phyloP scores from a whole-genome alignment of 1,284 basidiomycete genomes.

The Naganishia albida region DNA sequence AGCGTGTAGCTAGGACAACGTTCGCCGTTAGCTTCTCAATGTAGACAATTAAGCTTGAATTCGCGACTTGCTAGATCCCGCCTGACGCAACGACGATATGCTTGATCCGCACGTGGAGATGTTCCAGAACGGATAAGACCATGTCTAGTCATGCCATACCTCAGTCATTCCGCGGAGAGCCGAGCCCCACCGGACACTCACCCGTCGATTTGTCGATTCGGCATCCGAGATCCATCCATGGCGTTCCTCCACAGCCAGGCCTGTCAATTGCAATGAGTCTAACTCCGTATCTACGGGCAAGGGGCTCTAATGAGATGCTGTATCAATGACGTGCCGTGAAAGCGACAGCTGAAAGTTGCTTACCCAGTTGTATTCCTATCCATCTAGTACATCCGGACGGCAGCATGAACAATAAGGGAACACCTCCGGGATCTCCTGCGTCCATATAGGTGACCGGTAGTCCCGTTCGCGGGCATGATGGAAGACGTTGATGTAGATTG shows the following conservation, averaged over 20 bases:
- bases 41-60: neutral
- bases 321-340: neutral
- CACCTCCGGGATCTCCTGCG: conserved; percentile 46
- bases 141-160: conserved; percentile 38
- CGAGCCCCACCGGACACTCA: conserved; percentile 30
- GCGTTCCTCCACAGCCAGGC: conserved; percentile 48
- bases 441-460: conserved; percentile 45
- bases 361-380: conserved; percentile 50
- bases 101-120: conserved; percentile 42
- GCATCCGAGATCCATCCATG: conserved; percentile 41
- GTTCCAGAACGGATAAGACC: conserved; percentile 47
- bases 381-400: conserved; percentile 49
- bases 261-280: conserved; percentile 49
- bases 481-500: conserved; percentile 9
- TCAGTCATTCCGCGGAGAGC: conserved; percentile 4
- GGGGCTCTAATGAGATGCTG: conserved; percentile 41
- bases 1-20: conserved; percentile 43
- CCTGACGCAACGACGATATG: conserved; percentile 47
- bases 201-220: conserved; percentile 44
- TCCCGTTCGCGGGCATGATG: conserved; percentile 43
- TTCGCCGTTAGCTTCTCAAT: neutral
- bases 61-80: conserved; percentile 45
- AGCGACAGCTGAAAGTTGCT: conserved; percentile 28
- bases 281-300: conserved; percentile 43
- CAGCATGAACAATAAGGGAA: conserved; percentile 44